Conservation (phyloP, 805 yeast species). For the Tetrapisispora namnaoensis region DNA sequence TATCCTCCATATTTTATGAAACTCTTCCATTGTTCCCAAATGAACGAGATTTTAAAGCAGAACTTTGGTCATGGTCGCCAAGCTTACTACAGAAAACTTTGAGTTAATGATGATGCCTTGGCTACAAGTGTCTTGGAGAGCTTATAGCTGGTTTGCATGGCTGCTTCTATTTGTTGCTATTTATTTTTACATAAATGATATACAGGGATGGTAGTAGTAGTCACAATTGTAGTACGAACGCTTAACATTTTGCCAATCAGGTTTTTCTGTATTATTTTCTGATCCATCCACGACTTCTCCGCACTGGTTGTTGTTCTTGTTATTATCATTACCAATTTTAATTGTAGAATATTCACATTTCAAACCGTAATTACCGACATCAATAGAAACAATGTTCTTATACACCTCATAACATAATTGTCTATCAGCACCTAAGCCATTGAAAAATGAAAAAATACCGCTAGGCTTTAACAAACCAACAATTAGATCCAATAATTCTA, state of each 20-base stretch:
- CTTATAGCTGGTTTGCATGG: no score
- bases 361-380: constrained; percentile 71
- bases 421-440: constrained; percentile 80
- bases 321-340: constrained; percentile 9
- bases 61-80: no score
- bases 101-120: no score
- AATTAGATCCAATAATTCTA: constrained; percentile 68
- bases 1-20: no score
- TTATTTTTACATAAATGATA: constrained; percentile 9
- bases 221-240: constrained; percentile 29
- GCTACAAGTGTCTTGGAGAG: no score
- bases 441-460: constrained; percentile 85
- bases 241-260: constrained; percentile 27
- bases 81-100: no score
- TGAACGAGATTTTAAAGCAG: no score
- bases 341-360: constrained; percentile 40
- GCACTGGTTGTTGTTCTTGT: background rate
- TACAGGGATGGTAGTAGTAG: constrained; percentile 27
- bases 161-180: background rate
- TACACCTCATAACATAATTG: constrained; percentile 75
- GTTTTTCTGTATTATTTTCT: background rate
- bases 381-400: constrained; percentile 69
- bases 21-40: no score
- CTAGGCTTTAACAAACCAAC: constrained; percentile 76
- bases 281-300: background rate